A percentile compares a stretch with the other conserved stretches of the same genome.
Evolutionary conservation across 345 rosid species (phyloP).

Genomic region (Lepidium aucheri): DNA sequence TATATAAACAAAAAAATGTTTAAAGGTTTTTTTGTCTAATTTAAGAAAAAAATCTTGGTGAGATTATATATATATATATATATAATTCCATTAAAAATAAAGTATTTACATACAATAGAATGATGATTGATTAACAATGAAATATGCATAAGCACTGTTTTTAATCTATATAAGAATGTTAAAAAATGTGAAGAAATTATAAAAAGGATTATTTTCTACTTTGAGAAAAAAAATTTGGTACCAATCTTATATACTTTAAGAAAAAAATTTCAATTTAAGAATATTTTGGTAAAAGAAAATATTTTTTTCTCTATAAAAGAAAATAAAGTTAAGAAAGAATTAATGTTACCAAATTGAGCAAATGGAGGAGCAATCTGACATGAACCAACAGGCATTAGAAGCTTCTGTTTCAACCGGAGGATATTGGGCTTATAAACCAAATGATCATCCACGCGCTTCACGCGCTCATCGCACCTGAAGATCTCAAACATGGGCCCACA

Average conservation of each 20-base stretch:
- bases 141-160: too few relatives aligned
- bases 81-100: too few relatives aligned
- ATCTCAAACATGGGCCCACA: conserved; percentile 87
- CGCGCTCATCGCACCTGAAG: conserved; percentile 62
- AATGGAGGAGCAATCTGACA: conserved; percentile 57
- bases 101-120: too few relatives aligned
- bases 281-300: too few relatives aligned
- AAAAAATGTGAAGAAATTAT: neutral
- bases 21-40: too few relatives aligned
- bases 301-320: neutral
- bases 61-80: neutral
- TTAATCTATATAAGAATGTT: neutral
- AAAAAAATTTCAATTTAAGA: neutral
- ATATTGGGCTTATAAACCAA: conserved; percentile 69
- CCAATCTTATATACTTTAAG: neutral
- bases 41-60: neutral
- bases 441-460: conserved; percentile 41
- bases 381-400: conserved; percentile 76
- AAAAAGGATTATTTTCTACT: neutral
- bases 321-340: neutral
- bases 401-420: conserved; percentile 47
- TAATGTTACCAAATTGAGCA: conserved; percentile 33
- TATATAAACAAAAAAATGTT: neutral
- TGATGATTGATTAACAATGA: too few relatives aligned
- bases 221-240: neutral